Evolutionary conservation across 1,284 basidiomycete genomes (phyloP), one percentile per base, ranked within the genome.

Genomic region (Cystobasidiaceae sp.): DNA sequence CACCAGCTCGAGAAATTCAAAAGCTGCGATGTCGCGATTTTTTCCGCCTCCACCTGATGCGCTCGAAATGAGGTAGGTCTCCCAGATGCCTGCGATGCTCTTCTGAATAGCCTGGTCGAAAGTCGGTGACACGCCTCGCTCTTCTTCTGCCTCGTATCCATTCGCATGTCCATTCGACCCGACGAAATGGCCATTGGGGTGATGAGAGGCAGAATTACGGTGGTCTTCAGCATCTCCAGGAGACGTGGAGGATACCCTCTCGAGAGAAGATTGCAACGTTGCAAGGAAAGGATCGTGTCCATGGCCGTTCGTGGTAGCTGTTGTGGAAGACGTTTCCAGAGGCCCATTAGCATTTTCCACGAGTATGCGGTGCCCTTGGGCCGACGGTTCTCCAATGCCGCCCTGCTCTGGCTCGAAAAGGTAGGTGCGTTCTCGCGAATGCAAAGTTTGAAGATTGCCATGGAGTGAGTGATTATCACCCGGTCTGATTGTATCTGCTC

Each of bases 1-100:
- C 3, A 57, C 54, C 7, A 57, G 54, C 43, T 57, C 54, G 34
- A 57, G 37, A 23, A 57, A 57, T 45, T 57, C 54, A 45, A 43
- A 52, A 21, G 50, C 50, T 17, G 50, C 50, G 23, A 52, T 52
- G 37, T 52, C 50, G n/a, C 50, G 37, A 52, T 37, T 52, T 52
- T 52, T 52, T 4, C 50, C 50, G 15, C 50, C 50, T 2, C 50
- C 50, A 23, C 50, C 50, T 37, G 41, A 13, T 23, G 50, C 50
- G 19, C 50, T 52, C 6, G 50, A 52, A 34, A 52, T 23, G 17
- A 52, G 32, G 41, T 52, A 52, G 27, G 50, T 52, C 21, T 52
- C 50, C 50, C 50, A 52, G 17, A 52, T 25, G 5, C 50, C 50
- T 6, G 50, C 30, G 37, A 52, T 52, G 41, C 32, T 37, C 27